These are phyloP conservation scores for Theileria equi DNA, from an alignment of 169 alveolate species.

Conservation along the genomic window DNA sequence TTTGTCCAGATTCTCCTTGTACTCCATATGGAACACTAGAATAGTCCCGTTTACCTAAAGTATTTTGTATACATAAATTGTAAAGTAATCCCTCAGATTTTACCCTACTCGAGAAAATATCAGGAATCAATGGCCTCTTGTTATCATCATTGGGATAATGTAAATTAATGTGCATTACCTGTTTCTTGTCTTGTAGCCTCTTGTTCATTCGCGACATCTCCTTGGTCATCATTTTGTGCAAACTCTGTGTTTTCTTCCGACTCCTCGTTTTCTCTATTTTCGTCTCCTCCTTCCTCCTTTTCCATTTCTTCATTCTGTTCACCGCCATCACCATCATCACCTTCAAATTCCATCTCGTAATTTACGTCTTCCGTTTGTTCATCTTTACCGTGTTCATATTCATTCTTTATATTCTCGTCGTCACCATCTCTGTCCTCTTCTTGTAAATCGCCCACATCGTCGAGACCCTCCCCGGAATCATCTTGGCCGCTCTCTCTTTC, in stretches of 20 bases:
- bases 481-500: slow-evolving; percentile 51
- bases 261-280: slow-evolving; percentile 54
- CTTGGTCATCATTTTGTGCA: slow-evolving; percentile 52
- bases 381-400: slow-evolving; percentile 2
- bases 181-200: slow-evolving; percentile 34
- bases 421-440: slow-evolving; percentile 27
- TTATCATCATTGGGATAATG: slow-evolving; percentile 37
- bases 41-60: no score
- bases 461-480: slow-evolving; percentile 9
- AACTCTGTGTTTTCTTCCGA: slow-evolving; percentile 28
- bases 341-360: slow-evolving; percentile 67
- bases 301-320: slow-evolving; percentile 61
- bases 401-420: slow-evolving; percentile 51
- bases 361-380: slow-evolving; percentile 39
- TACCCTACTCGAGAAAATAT: no score
- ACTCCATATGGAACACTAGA: background rate
- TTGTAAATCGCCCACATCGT: slow-evolving; percentile 57
- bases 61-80: no score
- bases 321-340: slow-evolving; percentile 48
- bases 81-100: no score
- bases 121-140: slow-evolving; percentile 59
- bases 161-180: slow-evolving; percentile 14
- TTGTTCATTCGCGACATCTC: slow-evolving; percentile 38
- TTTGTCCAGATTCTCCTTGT: no score
- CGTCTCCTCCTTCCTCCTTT: slow-evolving; percentile 57